These are phyloP conservation scores for Acer negundo DNA, from an alignment of 345 rosid genomes.

Conservation along the genomic window DNA sequence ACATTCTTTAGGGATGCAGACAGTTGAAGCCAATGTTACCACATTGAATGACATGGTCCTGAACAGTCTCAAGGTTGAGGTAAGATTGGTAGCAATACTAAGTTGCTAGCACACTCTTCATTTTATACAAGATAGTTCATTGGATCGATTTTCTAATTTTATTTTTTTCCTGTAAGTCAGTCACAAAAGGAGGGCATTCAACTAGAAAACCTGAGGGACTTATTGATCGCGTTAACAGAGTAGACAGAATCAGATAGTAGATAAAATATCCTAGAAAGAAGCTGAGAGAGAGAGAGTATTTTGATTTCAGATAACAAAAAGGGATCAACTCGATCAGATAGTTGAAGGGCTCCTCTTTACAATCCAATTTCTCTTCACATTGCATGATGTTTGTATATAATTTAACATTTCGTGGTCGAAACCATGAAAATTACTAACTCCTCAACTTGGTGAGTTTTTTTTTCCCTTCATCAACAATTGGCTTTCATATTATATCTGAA, in stretches of 20 bases:
- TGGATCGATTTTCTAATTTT: not conserved
- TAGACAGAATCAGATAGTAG: not conserved
- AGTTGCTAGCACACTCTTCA: not conserved
- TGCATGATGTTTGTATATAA: not conserved
- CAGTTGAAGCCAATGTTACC: conserved; percentile 70
- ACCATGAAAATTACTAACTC: not conserved
- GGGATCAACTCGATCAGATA: too few species aligned
- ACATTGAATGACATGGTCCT: conserved; percentile 51
- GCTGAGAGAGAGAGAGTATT: conserved; percentile 3
- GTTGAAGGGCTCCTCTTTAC: conserved; percentile 7
- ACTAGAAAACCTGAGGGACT: conserved; percentile 39
- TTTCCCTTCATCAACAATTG: not conserved
- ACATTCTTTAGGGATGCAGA: conserved; percentile 51
- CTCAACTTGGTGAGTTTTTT: not conserved
- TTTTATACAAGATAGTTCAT: not conserved
- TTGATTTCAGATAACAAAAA: not conserved
- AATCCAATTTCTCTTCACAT: conserved; percentile 10
- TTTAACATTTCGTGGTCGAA: not conserved
- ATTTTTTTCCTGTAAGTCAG: conserved; percentile 31
- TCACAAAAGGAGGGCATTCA: conserved; percentile 36
- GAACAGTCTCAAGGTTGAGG: conserved; percentile 69
- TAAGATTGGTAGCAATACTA: conserved; percentile 25
- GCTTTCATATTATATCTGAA: not conserved
- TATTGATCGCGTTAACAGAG: conserved; percentile 33
- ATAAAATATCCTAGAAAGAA: conserved; percentile 3